Base-by-base conservation (phyloP, 164 flowering plant species). In the Aristolochia contorta region DNA sequence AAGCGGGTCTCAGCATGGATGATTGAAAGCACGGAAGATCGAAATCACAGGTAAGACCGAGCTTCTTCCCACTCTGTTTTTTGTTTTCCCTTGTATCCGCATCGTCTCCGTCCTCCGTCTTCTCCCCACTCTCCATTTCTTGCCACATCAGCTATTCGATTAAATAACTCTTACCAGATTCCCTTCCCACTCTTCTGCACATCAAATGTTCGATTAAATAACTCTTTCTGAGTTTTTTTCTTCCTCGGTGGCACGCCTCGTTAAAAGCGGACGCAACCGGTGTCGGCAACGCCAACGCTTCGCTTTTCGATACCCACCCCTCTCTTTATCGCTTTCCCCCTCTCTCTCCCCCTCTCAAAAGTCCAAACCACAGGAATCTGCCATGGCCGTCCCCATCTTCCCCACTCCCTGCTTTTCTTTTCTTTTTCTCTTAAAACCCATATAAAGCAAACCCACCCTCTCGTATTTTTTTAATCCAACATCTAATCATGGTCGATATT, bases 401-500 rank as follows among this genome's bases (percentile, higher is more conserved):
- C 14, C 16, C 46, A 15, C 32, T 32, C 20, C 10, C 25, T 12
- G 22, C 46, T 43, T 19, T 32, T 50, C 16, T 23, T 58, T 12
- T 12, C 16, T 21, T 19, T 58, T 13, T 37, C 12, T 4, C 15
- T 47, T 18, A 1, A 46, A 20, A 7, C 6, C 43, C 20, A 7
- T 32, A 61, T 16, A 37, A 37, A 37, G 10, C 5, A 8, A 4
- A 37, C 3, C 1, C 43, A 41, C 16, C 2, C 51, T 12, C 9
- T 20, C 3, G 41, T 23, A 5, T 49, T 62, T 22, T 24, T 53
- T 22, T 41, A 23, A 53, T 43, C 13, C 22, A 23, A 32, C 27
- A 16, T 41, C 65, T 61, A 61, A 61, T 61, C 57, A 52, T 61
- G 65, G 19, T 32, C n/a, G 43, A 22, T 53, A 52, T 53, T 37